These are phyloP conservation scores for Knufia fluminis DNA, from an alignment of 2,329 filamentous ascomycete genomes.

Conservation along the genomic window DNA sequence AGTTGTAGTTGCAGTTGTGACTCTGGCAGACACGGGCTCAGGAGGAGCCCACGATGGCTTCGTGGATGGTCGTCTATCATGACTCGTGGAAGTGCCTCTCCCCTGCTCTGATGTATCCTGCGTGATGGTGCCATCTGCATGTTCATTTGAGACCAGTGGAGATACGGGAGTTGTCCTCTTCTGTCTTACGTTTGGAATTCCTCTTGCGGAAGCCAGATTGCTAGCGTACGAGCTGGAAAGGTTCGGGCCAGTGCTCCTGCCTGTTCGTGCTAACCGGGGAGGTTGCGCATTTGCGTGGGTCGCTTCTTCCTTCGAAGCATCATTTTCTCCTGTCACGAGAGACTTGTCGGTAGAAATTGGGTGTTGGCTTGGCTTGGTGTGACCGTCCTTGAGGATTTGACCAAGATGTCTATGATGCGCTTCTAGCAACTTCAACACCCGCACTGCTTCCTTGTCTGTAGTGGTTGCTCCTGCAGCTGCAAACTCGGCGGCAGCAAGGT, in stretches of 20 bases:
- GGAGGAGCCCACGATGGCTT: constrained; percentile 21
- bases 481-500: constrained; percentile 80
- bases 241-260: constrained; percentile 52
- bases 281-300: constrained; percentile 26
- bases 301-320: neutral
- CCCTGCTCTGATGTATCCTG: constrained; percentile 24
- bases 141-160: constrained; percentile 64
- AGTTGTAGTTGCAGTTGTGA: constrained; percentile 25
- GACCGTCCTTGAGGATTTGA: constrained; percentile 65
- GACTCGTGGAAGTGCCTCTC: constrained; percentile 5
- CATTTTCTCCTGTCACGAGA: neutral
- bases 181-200: constrained; percentile 49
- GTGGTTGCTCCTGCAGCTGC: constrained; percentile 70
- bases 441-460: constrained; percentile 61
- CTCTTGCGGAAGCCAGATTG: constrained; percentile 76
- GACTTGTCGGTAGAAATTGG: neutral
- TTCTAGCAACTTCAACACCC: constrained; percentile 77
- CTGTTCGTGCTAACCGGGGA: constrained; percentile 31
- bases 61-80: neutral
- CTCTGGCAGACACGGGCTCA: constrained; percentile 27
- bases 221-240: constrained; percentile 75
- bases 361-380: constrained; percentile 38
- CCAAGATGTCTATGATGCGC: constrained; percentile 79
- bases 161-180: constrained; percentile 56
- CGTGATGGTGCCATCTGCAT: constrained; percentile 61